Base-by-base conservation (phyloP, 306 rosid genomes). In the Corylus americana region DNA sequence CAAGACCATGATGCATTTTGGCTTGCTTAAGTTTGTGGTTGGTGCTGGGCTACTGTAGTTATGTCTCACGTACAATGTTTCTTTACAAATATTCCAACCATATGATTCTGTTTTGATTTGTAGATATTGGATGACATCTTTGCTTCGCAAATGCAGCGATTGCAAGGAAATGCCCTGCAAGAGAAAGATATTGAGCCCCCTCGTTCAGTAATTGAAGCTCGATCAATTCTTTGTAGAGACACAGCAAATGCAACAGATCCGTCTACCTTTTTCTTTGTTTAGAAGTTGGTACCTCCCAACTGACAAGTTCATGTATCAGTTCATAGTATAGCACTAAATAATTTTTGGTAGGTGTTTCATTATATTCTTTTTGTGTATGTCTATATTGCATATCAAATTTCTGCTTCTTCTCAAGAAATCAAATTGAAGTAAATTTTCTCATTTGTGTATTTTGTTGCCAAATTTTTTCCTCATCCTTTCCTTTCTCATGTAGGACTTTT, bases 151-250 rank as follows among this genome's bases (percentile, higher is more conserved):
- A 92, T 95, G 98, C 98, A 95, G 61, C 71, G 97, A 73, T 76
- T 95, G 70, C 85, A 89, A 75, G 98, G 98, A 73, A 95, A 92
- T 77, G 95, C 97, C 9, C 87, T 95, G 83, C 94, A 91, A 75
- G 98, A 91, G 50, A 95, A 91, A 84, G 98, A 95, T 79, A 81
- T 95, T 22, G 97, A 92, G 85, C 95, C 97, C 35, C 98, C 98
- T 81, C 97, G 97, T 74, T 92, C 98, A 11, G 93, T 93, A 44
- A 84, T 83, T 25, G 98, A 95, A 93, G 98, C 98, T 12, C 78
- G 98, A 25, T 92, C 98, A 62, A 95, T 95, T 83, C 98, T 95
- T 73, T 88, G 91, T 58, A 87, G 91, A 84, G 98, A 95, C 88
- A 79, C 95, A 5, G 78, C 92, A 70, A 89, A 90, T 78, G 88